Percentiles rank a stretch among this genome's conserved stretches.
Conservation (phyloP, 768 basidiomycete genomes). For the Pholiota microspora region DNA sequence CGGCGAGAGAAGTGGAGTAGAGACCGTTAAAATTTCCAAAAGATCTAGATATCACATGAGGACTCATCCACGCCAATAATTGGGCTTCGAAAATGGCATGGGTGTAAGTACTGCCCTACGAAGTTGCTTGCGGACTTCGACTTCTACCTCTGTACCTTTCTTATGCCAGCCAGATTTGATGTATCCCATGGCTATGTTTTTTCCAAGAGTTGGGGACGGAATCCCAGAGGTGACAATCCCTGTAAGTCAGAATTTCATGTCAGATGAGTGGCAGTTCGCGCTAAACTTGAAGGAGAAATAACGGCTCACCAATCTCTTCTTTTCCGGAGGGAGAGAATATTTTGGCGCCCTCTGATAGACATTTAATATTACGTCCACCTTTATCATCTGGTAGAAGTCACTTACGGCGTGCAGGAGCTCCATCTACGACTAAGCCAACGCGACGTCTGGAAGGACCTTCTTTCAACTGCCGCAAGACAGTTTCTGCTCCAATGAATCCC, state of each 20-base stretch:
- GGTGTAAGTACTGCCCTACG: constrained; percentile 70
- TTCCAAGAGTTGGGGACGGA: constrained; percentile 84
- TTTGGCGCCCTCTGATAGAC: constrained; percentile 67
- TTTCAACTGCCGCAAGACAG: constrained; percentile 72
- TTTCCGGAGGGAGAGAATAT: constrained; percentile 56
- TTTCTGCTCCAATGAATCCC: constrained; percentile 77
- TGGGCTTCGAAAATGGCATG: constrained; percentile 87
- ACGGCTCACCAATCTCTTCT: constrained; percentile 58
- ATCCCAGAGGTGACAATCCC: constrained; percentile 92
- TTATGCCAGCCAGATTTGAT: constrained; percentile 74
- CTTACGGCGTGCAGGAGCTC: constrained; percentile 83
- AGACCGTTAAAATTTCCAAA: background rate
- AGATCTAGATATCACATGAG: background rate
- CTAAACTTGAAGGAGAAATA: constrained; percentile 13
- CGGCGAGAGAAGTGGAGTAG: background rate
- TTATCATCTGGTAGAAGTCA: constrained; percentile 13
- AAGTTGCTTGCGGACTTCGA: constrained; percentile 82
- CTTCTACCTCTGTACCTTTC: constrained; percentile 81
- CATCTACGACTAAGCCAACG: constrained; percentile 82
- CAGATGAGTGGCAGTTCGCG: constrained; percentile 5
- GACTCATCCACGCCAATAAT: constrained; percentile 68
- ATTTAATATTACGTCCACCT: background rate
- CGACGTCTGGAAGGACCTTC: constrained; percentile 75
- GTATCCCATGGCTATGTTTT: constrained; percentile 98
- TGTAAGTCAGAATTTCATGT: constrained; percentile 17